A percentile compares a stretch with the other conserved stretches of the same genome.
Conservation (phyloP, 2,329 filamentous ascomycete genomes). For the Diaporthe eres region DNA sequence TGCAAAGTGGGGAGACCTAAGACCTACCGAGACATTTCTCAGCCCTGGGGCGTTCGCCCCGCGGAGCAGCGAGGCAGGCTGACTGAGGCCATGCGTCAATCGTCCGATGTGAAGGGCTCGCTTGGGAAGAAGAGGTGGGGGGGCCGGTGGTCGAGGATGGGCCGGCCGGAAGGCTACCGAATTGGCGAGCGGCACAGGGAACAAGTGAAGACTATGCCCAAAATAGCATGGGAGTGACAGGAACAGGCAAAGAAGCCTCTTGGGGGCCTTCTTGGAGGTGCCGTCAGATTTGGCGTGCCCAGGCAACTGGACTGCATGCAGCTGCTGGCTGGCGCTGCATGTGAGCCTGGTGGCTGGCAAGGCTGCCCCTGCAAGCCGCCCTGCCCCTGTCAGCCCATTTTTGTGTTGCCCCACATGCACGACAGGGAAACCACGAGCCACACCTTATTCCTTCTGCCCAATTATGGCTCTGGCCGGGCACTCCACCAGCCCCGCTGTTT, state of each 20-base stretch:
- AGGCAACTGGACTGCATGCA: constrained; percentile 9
- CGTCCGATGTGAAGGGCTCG: constrained; percentile 16
- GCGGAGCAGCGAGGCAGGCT: constrained; percentile 14
- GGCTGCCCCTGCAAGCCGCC: constrained; percentile 13
- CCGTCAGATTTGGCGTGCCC: constrained; percentile 22
- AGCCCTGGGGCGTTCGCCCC: constrained; percentile 1
- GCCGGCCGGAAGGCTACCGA: constrained; percentile 19
- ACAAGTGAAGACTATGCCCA: neutral
- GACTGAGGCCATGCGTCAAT: constrained; percentile 23
- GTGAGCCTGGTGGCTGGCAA: constrained; percentile 17
- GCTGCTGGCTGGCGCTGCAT: constrained; percentile 14
- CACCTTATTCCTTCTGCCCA: constrained; percentile 32
- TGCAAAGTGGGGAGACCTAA: neutral
- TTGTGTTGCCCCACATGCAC: neutral
- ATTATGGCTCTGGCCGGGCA: neutral
- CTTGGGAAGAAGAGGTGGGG: neutral
- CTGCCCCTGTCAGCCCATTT: constrained; percentile 21
- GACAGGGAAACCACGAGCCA: constrained; percentile 30
- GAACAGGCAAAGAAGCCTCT: constrained; percentile 28
- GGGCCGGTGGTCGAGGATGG: neutral
- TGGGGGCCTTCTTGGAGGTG: constrained; percentile 18
- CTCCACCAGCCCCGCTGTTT: constrained; percentile 21
- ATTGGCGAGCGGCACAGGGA: neutral
- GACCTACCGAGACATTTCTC: constrained; percentile 1
- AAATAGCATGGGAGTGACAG: constrained; percentile 18